Base-by-base conservation (phyloP, 495 filamentous ascomycete genomes). In the Daldinia caldariorum region DNA sequence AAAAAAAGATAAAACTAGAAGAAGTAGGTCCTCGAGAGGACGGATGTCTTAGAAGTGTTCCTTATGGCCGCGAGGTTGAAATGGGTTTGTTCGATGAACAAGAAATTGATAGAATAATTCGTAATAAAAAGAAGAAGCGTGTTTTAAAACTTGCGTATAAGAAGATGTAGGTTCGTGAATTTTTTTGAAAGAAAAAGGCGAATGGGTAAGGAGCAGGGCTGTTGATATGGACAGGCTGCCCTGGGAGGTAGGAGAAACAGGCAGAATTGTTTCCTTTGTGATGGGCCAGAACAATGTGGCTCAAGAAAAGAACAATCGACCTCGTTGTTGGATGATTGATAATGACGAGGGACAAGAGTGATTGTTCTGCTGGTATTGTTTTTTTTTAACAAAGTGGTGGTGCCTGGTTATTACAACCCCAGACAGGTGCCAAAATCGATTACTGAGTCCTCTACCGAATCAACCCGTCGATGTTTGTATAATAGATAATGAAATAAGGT, bases 181-280 rank as follows among this genome's bases (percentile, higher is more conserved):
- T 12, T 35, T 35, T 50, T 67, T 41, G n/a, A 22, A 61, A 29
- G 9, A 5, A n/a, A 49, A 45, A 41, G 54, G 54, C 56, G 58
- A 57, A 74, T 63, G 47, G 57, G 60, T 66, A 66, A 6, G 54
- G 38, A 55, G 51, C 59, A 32, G 37, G 14, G 60, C 39, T 31
- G 64, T 16, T 13, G 34, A 37, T 8, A 34, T 20, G 12, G 51
- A 22, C 34, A 45, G 16, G 4, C 16, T 35, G 22, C n/a, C 49
- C 53, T 26, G 29, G 38, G 41, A 14, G 31, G 18, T 58, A 61
- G 61, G 49, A 64, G 64, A 74, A 73, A 63, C 63, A 64, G 58
- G 61, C 59, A 58, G 55, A 58, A 67, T 54, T 50, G n/a, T 72
- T 18, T 63, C 49, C 74, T 76, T 76, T 76, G 69, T 68, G 34